Percentiles rank a stretch among this genome's conserved stretches.
phyloP scores from a whole-genome alignment of 345 rosid species.

The Rhodamnia argentea region DNA sequence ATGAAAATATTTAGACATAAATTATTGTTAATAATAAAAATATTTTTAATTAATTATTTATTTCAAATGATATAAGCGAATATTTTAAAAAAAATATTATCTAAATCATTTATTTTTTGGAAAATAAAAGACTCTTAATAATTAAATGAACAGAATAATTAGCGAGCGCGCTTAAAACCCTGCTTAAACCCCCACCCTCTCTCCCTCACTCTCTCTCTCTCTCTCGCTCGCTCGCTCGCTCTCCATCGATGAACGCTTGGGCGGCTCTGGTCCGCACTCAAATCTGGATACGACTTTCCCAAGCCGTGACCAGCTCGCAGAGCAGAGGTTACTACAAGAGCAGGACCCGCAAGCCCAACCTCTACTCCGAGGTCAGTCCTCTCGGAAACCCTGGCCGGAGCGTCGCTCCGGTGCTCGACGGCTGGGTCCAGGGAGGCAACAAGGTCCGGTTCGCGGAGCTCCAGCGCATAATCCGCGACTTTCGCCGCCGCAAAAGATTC shows the following conservation, averaged over 20 bases:
- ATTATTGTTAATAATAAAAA: no score
- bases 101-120: no score
- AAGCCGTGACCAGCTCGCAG: background rate
- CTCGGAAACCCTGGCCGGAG: slow-evolving; percentile 48
- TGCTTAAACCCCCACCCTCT: background rate
- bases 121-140: no score
- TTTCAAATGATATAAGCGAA: no score
- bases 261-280: background rate
- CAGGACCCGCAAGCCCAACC: slow-evolving; percentile 43
- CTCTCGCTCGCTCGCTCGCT: background rate
- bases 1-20: no score
- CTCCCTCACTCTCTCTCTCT: background rate
- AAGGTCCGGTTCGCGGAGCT: slow-evolving; percentile 67
- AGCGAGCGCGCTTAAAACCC: background rate
- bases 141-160: no score
- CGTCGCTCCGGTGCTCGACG: slow-evolving; percentile 62
- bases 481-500: slow-evolving; percentile 72
- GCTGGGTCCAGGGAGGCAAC: slow-evolving; percentile 53
- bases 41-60: no score
- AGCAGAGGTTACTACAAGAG: slow-evolving; percentile 36
- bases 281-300: background rate
- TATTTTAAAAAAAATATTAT: no score
- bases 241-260: background rate
- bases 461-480: slow-evolving; percentile 72
- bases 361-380: slow-evolving; percentile 74